Evolutionary conservation across 169 alveolate species (phyloP), one percentile per base, ranked within the genome.

Genomic region (Nephromyces sp.): DNA sequence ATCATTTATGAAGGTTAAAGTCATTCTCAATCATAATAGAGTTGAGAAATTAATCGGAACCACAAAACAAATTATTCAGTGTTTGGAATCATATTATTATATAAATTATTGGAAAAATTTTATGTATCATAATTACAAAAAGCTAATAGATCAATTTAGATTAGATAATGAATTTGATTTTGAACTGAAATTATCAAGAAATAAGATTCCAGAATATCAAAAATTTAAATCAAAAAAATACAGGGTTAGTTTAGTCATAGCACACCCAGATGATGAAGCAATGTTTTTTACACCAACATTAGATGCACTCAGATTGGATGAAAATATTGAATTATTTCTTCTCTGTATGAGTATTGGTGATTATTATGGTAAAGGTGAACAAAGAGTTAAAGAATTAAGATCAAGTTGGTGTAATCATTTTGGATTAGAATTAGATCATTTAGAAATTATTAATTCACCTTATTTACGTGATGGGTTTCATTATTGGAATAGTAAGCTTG

Each of bases 201-300:
- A n/a, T n/a, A n/a, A n/a, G n/a, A n/a, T n/a, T n/a, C n/a, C n/a
- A n/a, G n/a, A n/a, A n/a, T n/a, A n/a, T n/a, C n/a, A n/a, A n/a
- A n/a, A n/a, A n/a, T n/a, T n/a, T n/a, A n/a, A n/a, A n/a, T n/a
- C n/a, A n/a, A n/a, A n/a, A n/a, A n/a, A n/a, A n/a, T n/a, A n/a
- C n/a, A n/a, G n/a, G 57, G 57, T n/a, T 43, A n/a, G 15, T 62
- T n/a, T 62, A 15, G 25, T 62, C 15, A 62, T 62, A 15, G 68
- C 68, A 62, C 68, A 62, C 32, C 68, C 68, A 62, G 68, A 62
- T 62, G 68, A 62, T n/a, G 68, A 62, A 62, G 53, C 25, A 15
- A 62, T 62, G 68, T 62, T 62, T 62, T 62, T 62, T 62, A n/a
- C 68, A 15, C 68, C 68, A 15, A 62, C 68, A 15, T 15, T 62